A percentile compares a stretch with the other conserved stretches of the same genome.
Conservation (phyloP, 2,329 filamentous ascomycete genomes). For the Didymellaceae sp. region DNA sequence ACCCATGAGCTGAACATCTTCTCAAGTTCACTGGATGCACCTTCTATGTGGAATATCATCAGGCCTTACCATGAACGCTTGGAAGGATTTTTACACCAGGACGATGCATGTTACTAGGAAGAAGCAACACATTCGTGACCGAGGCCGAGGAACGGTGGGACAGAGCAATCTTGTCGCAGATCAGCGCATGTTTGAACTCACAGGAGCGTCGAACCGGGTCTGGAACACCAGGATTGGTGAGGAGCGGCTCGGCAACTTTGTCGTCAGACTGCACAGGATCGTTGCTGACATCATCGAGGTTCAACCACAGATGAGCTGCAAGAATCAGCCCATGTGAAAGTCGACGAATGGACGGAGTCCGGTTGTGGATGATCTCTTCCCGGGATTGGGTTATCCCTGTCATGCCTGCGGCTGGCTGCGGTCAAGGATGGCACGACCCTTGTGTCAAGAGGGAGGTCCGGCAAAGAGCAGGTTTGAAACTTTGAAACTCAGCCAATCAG, state of each 20-base stretch:
- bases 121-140: not conserved
- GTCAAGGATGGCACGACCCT: constrained; percentile 41
- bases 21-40: too few relatives aligned
- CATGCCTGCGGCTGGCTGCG: constrained; percentile 24
- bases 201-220: constrained; percentile 23
- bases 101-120: not conserved
- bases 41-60: too few relatives aligned
- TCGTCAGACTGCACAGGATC: constrained; percentile 25
- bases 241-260: constrained; percentile 6
- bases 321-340: constrained; percentile 46
- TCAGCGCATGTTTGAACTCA: constrained; percentile 10
- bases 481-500: constrained; percentile 34
- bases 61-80: too few relatives aligned
- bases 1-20: too few relatives aligned
- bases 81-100: not conserved
- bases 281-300: constrained; percentile 41
- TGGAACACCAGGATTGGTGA: constrained; percentile 11
- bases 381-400: constrained; percentile 43
- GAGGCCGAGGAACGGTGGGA: not conserved
- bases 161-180: constrained; percentile 3
- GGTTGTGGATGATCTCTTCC: constrained; percentile 15
- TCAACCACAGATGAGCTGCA: constrained; percentile 36
- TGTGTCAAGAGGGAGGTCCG: constrained; percentile 38
- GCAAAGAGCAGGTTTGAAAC: constrained; percentile 29
- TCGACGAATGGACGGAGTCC: constrained; percentile 14